Evolutionary conservation across 768 basidiomycete species (phyloP).

Genomic region (Amylocystis lapponica): DNA sequence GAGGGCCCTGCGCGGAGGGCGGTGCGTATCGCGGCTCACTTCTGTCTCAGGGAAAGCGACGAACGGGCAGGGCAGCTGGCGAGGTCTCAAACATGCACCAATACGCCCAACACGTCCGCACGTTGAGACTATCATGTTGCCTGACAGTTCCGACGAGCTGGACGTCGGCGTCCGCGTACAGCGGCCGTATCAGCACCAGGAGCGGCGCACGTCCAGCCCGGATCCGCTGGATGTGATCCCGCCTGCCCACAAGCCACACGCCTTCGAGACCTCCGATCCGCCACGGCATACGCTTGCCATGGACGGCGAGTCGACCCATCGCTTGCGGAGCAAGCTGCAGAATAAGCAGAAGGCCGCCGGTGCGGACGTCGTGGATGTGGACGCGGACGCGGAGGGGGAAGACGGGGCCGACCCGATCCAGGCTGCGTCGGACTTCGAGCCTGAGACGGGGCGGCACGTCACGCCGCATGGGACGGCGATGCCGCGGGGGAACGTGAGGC

Average conservation of each 20-base stretch:
- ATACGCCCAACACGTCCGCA: not conserved
- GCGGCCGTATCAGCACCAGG: not conserved
- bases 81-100: not conserved
- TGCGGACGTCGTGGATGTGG: not conserved
- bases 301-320: not conserved
- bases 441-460: not conserved
- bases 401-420: not conserved
- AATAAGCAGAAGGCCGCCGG: not conserved
- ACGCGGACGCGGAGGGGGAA: too few relatives aligned
- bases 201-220: conserved; percentile 1
- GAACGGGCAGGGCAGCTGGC: not conserved
- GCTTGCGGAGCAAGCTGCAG: not conserved
- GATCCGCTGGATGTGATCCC: conserved; percentile 8
- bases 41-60: not conserved
- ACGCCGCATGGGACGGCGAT: not conserved
- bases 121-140: not conserved
- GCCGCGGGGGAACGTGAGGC: not conserved
- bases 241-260: not conserved
- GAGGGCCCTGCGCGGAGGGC: too few relatives aligned
- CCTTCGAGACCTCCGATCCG: not conserved
- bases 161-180: not conserved
- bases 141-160: conserved; percentile 6
- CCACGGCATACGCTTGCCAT: not conserved
- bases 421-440: not conserved
- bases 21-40: too few relatives aligned